Evolutionary conservation across 345 rosid species (phyloP), one percentile per base, ranked within the genome.

Genomic region (Zanthoxylum bungeanum): DNA sequence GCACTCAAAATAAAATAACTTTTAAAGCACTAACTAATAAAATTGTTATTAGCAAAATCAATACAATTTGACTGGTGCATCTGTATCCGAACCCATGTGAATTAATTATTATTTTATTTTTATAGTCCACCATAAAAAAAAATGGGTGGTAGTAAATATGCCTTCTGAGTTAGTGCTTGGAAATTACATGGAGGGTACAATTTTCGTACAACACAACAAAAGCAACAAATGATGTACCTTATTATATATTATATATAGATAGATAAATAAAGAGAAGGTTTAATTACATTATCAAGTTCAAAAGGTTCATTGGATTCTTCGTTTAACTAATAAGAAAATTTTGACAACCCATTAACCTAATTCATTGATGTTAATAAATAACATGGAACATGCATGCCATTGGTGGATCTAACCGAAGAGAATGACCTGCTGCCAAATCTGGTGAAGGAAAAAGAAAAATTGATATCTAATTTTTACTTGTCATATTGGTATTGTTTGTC

Each of bases 111-210:
- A n/a, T n/a, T n/a, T n/a, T n/a, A 49, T 33, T 57, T 28, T 47
- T 30, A 7, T 33, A 3, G 21, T n/a, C 58, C 71, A 67, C 59
- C 34, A 52, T 8, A 34, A 2, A 16, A 2, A 16, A 53, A 12
- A 36, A 24, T 21, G 44, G 17, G 22, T 31, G 25, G 37, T 11
- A 19, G 12, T 64, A 52, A 24, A 25, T 53, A 37, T 11, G 37
- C 50, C 49, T 12, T 25, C n/a, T 39, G n/a, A 19, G 22, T 56
- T 39, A 69, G 64, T 69, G 72, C 64, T 69, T 12, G 51, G 53
- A 56, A 68, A 56, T 56, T n/a, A 55, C 72, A 17, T 9, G 37
- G 50, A 68, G 39, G 63, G 72, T 68, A 69, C 72, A 27, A 63
- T 30, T 27, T n/a, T n/a, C 64, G 72, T 69, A 68, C 72, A 55